Evolutionary conservation across 345 rosid genomes (phyloP).

Genomic region (Salix udensis): DNA sequence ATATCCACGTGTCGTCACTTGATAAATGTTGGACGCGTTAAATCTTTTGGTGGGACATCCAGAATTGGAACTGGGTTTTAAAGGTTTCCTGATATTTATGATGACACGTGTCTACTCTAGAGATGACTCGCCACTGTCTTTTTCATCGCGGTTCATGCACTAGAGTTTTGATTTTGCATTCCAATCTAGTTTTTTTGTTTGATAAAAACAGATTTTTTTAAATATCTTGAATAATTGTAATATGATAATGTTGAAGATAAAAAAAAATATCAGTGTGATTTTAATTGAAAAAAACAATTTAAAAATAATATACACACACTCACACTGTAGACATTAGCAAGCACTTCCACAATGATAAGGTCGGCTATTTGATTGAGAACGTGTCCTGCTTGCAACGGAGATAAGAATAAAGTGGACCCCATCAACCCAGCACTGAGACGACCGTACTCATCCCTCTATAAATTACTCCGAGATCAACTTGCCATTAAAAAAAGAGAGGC

Average conservation of each 20-base stretch:
- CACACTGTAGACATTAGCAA: too few species aligned
- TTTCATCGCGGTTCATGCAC: constrained; percentile 44
- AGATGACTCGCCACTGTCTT: constrained; percentile 22
- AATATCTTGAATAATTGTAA: too few species aligned
- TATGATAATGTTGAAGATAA: too few species aligned
- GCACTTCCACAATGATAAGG: constrained; percentile 24
- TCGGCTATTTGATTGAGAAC: constrained; percentile 33
- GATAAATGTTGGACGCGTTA: constrained; percentile 3
- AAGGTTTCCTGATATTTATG: neutral
- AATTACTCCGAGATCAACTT: neutral
- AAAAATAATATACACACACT: too few species aligned
- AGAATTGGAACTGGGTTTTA: neutral
- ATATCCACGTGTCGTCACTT: constrained; percentile 23
- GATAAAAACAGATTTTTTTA: too few species aligned
- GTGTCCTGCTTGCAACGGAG: constrained; percentile 31
- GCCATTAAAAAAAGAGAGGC: neutral
- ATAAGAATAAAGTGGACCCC: constrained; percentile 30
- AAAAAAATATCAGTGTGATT: too few species aligned
- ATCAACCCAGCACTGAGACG: constrained; percentile 35
- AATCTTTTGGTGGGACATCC: neutral
- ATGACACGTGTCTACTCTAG: constrained; percentile 24
- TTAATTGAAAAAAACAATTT: too few species aligned
- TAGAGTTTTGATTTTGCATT: neutral
- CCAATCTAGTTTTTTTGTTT: too few species aligned
- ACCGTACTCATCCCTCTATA: constrained; percentile 73